Conservation (phyloP, 2,329 filamentous ascomycete genomes). For the Thermoascus crustaceus region DNA sequence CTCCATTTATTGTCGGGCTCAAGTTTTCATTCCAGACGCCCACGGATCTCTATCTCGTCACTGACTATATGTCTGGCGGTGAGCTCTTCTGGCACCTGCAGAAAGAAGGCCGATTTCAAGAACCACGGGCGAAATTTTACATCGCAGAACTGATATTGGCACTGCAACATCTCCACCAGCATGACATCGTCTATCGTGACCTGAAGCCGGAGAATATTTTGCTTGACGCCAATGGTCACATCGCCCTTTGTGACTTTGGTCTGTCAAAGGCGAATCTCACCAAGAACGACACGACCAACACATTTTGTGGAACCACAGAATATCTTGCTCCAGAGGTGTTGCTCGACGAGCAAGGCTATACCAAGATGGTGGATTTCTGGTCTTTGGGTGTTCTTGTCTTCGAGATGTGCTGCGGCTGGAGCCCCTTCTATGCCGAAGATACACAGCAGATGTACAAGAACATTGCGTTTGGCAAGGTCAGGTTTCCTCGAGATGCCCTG, state of each 20-base stretch:
- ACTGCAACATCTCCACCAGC: slow-evolving; percentile 87
- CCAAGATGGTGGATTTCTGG: slow-evolving; percentile 99
- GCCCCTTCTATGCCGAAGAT: slow-evolving; percentile 96
- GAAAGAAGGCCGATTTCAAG: slow-evolving; percentile 91
- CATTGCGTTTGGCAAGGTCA: slow-evolving; percentile 96
- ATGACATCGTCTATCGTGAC: slow-evolving; percentile 96
- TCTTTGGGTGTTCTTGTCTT: slow-evolving; percentile 95
- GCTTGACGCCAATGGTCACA: slow-evolving; percentile 93
- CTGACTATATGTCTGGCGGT: slow-evolving; percentile 98
- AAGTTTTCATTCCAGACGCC: slow-evolving; percentile 99
- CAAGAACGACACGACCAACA: slow-evolving; percentile 96
- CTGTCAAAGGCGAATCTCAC: slow-evolving; percentile 95
- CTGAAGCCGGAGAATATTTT: slow-evolving; percentile 97
- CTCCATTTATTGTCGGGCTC: slow-evolving; percentile 92
- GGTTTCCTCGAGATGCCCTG: slow-evolving; percentile 89
- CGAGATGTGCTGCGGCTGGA: slow-evolving; percentile 99
- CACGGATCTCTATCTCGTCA: slow-evolving; percentile 94
- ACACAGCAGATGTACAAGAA: slow-evolving; percentile 99
- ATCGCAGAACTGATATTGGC: slow-evolving; percentile 95
- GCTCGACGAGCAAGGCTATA: slow-evolving; percentile 92
- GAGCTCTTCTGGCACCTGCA: slow-evolving; percentile 98
- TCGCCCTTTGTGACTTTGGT: slow-evolving; percentile 94
- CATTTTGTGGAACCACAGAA: slow-evolving; percentile 96
- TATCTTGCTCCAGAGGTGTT: slow-evolving; percentile 94
- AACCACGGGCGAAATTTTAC: slow-evolving; percentile 94